Conservation (phyloP, 2,329 filamentous ascomycete species). For the Alternaria panax region DNA sequence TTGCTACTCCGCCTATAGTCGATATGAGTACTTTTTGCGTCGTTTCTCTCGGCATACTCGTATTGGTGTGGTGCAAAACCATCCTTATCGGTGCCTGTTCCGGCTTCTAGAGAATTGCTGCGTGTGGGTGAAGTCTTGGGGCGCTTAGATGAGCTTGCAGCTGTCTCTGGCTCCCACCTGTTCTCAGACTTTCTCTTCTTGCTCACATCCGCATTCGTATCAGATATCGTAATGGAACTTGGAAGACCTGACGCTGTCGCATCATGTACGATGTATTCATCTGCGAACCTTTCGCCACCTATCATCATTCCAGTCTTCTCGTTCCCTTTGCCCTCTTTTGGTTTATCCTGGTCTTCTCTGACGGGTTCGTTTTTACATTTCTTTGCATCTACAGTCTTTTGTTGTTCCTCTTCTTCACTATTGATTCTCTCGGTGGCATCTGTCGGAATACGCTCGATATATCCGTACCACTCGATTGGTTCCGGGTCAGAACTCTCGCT, state of each 20-base stretch:
- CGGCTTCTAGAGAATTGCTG: neutral
- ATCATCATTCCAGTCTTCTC: neutral
- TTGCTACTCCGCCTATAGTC: neutral
- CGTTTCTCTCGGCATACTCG: neutral
- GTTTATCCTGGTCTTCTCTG: neutral
- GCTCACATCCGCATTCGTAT: neutral
- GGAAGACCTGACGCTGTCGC: neutral
- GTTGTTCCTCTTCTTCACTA: neutral
- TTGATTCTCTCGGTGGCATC: neutral
- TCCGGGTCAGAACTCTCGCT: neutral
- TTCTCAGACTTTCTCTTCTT: neutral
- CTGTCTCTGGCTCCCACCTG: neutral
- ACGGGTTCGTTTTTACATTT: fast-evolving
- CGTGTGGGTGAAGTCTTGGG: neutral
- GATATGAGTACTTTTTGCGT: neutral
- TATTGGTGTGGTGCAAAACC: neutral
- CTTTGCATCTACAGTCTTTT: neutral
- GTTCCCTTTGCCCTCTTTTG: neutral
- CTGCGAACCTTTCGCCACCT: neutral
- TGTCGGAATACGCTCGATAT: neutral
- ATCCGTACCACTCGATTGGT: constrained; percentile 4
- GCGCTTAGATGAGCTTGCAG: neutral
- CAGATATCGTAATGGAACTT: neutral
- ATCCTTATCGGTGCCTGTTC: neutral
- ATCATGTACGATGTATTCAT: neutral